A percentile compares a stretch with the other conserved stretches of the same genome.
These are phyloP conservation scores for Backusella liffmaniae DNA, from an alignment of 192 early-diverging fungal species.

Conservation along the genomic window DNA sequence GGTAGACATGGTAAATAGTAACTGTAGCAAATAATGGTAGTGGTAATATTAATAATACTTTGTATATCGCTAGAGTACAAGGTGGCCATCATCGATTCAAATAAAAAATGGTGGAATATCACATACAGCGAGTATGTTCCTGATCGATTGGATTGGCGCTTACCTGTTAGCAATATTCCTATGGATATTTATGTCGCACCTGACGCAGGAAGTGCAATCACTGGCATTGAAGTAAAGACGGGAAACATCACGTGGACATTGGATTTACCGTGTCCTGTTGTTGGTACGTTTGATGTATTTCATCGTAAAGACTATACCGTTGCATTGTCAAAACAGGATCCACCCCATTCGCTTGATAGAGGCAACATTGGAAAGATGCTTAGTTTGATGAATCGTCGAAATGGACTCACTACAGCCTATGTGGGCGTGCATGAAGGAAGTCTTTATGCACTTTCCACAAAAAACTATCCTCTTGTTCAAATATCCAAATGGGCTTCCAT, in stretches of 20 bases:
- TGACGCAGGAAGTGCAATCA: constrained; percentile 28
- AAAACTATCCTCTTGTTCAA: constrained; percentile 64
- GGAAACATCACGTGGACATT: constrained; percentile 51
- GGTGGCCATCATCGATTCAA: constrained; percentile 51
- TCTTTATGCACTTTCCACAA: constrained; percentile 65
- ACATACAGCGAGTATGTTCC: constrained; percentile 47
- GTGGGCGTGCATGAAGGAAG: constrained; percentile 63
- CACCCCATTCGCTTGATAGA: constrained; percentile 12
- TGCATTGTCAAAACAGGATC: constrained; percentile 29
- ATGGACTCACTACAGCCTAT: constrained; percentile 49
- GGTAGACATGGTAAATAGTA: constrained; percentile 36
- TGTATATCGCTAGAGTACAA: constrained; percentile 48
- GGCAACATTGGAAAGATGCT: constrained; percentile 31
- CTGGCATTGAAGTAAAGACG: constrained; percentile 30
- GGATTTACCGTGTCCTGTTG: constrained; percentile 51
- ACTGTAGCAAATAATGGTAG: not conserved
- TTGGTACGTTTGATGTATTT: constrained; percentile 57
- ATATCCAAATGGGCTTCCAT: constrained; percentile 39
- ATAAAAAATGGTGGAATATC: constrained; percentile 35
- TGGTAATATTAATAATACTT: not conserved
- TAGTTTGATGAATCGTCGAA: constrained; percentile 30
- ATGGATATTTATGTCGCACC: constrained; percentile 39
- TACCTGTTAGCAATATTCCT: constrained; percentile 18
- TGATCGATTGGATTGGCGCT: constrained; percentile 30
- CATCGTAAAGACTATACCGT: constrained; percentile 27